Base-by-base conservation (phyloP, 2,329 filamentous ascomycete genomes). In the Claviceps quebecensis region DNA sequence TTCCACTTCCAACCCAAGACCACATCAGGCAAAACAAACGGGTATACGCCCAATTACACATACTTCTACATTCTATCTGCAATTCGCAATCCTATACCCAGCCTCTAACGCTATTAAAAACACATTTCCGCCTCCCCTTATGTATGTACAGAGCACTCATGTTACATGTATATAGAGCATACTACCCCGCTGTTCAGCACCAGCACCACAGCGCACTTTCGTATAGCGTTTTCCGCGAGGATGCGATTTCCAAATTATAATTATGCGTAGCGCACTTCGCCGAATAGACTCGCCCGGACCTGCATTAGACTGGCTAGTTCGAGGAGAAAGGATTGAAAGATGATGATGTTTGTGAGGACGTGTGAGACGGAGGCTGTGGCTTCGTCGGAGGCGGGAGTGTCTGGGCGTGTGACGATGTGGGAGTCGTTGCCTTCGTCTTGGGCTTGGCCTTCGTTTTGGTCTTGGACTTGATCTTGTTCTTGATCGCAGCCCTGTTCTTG, bases 311-410 rank as follows among this genome's bases (percentile, higher is more conserved):
- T 84, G 2, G 85, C 81, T 52, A 91, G 66, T 65, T 93, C 87
- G 48, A 91, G 73, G 48, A 91, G 67, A 62, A 93, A 93, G 38
- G 86, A 84, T 64, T 93, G 87, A 52, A 89, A 71, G 48, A 91
- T 78, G 53, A 91, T 78, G 41, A 85, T 79, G 63, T 91, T 93
- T 5, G 86, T 91, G 55, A 93, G 69, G 11, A 91, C 72, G 63
- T 91, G 86, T 41, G 84, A 87, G 4, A 93, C 78, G 7, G 83
- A 87, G 7, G 81, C 83, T 9, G 72, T 74, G n/a, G 58, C 60
- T 1, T 56, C 56, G 37, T 53, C 50, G 11, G 43, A 53, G 4
- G n/a, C 16, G 17, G 46, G 23, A 14, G 19, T 45, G n/a, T 45
- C 48, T 0, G 51, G 14, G 19, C 9, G 16, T 9, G 36, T 38